Percentiles rank a stretch among this genome's conserved stretches.
Conservation (phyloP, 1,284 basidiomycete genomes). For the Filobasidium uniguttulatum region DNA sequence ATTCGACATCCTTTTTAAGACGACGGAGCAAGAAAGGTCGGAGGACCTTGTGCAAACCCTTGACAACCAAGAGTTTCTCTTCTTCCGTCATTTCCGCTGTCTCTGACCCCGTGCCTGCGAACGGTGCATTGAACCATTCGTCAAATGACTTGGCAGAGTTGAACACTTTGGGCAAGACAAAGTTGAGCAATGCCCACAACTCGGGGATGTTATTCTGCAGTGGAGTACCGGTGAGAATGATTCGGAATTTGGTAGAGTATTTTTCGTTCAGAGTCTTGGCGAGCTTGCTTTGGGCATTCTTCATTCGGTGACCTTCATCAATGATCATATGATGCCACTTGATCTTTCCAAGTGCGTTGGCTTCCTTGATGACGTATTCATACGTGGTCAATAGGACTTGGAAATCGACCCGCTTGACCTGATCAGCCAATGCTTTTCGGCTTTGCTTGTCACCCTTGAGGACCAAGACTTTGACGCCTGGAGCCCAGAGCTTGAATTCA, state of each 20-base stretch:
- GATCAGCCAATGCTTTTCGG: constrained; percentile 30
- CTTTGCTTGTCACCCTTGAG: constrained; percentile 82
- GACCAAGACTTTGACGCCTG: constrained; percentile 64
- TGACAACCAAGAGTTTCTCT: constrained; percentile 94
- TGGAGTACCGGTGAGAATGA: constrained; percentile 95
- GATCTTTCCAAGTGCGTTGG: constrained; percentile 73
- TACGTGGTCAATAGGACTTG: constrained; percentile 95
- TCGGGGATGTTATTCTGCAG: constrained; percentile 96
- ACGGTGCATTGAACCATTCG: constrained; percentile 99
- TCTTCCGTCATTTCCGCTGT: constrained; percentile 99
- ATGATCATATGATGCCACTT: constrained; percentile 99
- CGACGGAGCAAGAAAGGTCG: constrained; percentile 91
- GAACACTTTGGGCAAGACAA: constrained; percentile 95
- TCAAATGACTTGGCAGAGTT: constrained; percentile 99
- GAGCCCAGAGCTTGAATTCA: constrained; percentile 97
- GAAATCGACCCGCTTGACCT: constrained; percentile 49
- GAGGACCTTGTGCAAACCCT: constrained; percentile 94
- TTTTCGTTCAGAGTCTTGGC: constrained; percentile 82
- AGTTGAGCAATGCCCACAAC: constrained; percentile 95
- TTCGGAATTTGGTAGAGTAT: constrained; percentile 84
- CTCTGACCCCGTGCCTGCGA: constrained; percentile 87
- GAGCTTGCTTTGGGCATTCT: constrained; percentile 94
- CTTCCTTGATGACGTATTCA: constrained; percentile 98
- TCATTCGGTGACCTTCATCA: constrained; percentile 99
- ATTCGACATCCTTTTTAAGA: constrained; percentile 97